Conservation (phyloP, 192 early-diverging fungal genomes). For the Podochytrium sp. region DNA sequence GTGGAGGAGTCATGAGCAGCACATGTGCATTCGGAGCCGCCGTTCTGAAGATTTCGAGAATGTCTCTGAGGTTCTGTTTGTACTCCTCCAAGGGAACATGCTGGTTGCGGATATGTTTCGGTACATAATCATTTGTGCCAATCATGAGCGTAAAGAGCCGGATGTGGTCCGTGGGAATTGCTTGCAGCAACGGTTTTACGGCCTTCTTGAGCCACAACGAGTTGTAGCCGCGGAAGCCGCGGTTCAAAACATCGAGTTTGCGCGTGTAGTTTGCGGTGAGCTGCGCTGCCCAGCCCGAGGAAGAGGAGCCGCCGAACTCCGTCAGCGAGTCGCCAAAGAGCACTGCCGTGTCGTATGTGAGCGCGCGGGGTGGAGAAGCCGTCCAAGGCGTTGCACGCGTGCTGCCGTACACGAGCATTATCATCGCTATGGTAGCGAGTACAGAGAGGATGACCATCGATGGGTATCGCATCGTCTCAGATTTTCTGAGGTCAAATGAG, state of each 20-base stretch:
- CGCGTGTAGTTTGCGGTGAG: not conserved
- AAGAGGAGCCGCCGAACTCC: not conserved
- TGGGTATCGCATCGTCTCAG: no score
- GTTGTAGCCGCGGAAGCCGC: conserved; percentile 8
- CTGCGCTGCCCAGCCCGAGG: not conserved
- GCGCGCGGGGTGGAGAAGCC: no score
- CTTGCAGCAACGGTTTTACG: not conserved
- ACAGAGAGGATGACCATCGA: no score
- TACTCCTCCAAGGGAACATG: conserved; percentile 63
- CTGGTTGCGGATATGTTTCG: no score
- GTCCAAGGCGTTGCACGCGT: no score
- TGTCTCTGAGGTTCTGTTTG: conserved; percentile 52
- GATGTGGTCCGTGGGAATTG: not conserved
- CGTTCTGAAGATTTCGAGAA: conserved; percentile 57
- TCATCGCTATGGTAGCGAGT: no score
- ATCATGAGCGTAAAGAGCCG: conserved; percentile 69
- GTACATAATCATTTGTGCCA: conserved; percentile 83
- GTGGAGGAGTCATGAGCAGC: conserved; percentile 73
- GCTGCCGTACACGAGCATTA: no score
- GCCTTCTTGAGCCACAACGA: not conserved
- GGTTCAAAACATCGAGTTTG: not conserved
- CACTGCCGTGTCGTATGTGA: no score
- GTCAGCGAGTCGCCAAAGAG: not conserved
- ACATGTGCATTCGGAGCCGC: conserved; percentile 67
- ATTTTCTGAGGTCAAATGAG: no score